These are phyloP conservation scores for Apiospora saccharicola DNA, from an alignment of 2,329 filamentous ascomycete species.

Conservation along the genomic window DNA sequence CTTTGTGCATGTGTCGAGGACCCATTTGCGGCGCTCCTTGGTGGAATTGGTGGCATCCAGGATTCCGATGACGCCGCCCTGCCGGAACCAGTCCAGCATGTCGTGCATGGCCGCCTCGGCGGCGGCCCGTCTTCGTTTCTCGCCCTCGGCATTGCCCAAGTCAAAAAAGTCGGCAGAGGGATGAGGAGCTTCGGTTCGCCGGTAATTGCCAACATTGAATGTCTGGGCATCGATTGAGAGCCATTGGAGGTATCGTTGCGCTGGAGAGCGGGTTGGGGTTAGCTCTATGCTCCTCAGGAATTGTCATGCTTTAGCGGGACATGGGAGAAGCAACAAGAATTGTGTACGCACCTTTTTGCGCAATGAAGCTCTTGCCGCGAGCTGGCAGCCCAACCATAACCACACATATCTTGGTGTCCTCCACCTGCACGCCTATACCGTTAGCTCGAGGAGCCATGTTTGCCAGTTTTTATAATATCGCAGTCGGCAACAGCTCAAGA, in stretches of 20 bases:
- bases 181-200: conserved; percentile 86
- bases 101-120: conserved; percentile 91
- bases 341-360: conserved; percentile 82
- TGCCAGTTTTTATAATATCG: conserved; percentile 30
- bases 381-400: conserved; percentile 98
- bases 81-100: conserved; percentile 92
- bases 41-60: conserved; percentile 98
- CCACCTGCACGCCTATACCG: conserved; percentile 81
- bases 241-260: conserved; percentile 94
- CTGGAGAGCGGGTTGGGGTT: conserved; percentile 51
- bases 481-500: background rate
- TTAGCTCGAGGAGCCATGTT: conserved; percentile 55
- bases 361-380: conserved; percentile 95
- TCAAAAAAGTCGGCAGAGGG: conserved; percentile 97
- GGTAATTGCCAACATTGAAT: conserved; percentile 98
- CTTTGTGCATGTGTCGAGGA: conserved; percentile 77
- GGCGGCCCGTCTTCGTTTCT: conserved; percentile 85
- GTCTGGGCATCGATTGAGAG: conserved; percentile 91
- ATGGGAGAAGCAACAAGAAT: conserved; percentile 22
- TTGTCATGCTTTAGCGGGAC: conserved; percentile 3
- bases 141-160: conserved; percentile 86
- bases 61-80: conserved; percentile 86
- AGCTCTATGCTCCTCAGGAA: conserved; percentile 1
- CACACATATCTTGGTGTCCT: conserved; percentile 96
- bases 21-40: conserved; percentile 88